These are phyloP conservation scores for Trichoderma sp. DNA, from an alignment of 2,329 filamentous ascomycete genomes.

Conservation along the genomic window DNA sequence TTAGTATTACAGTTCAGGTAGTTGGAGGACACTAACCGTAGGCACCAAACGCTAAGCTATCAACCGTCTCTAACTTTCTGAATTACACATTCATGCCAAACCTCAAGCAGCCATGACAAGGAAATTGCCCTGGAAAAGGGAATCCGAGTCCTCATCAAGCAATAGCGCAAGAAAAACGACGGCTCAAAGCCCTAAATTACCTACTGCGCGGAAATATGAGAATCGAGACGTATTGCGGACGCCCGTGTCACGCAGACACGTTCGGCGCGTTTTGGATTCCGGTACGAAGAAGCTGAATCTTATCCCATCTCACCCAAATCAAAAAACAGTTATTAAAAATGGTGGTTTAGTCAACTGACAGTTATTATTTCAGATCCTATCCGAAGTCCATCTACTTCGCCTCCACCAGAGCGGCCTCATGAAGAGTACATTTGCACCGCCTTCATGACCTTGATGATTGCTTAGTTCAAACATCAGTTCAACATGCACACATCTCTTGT, in stretches of 20 bases:
- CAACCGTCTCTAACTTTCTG: not conserved
- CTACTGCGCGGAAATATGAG: not conserved
- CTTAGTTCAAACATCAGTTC: not conserved
- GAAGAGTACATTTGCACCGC: conserved; percentile 48
- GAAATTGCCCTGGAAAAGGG: conserved; percentile 17
- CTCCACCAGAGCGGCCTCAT: conserved; percentile 49
- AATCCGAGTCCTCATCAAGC: not conserved
- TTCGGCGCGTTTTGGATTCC: conserved; percentile 26
- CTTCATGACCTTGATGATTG: not conserved
- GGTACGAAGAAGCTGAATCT: conserved; percentile 25
- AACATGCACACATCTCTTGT: not conserved
- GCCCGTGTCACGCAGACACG: conserved; percentile 4
- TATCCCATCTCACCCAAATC: not conserved
- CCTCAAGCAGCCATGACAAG: conserved; percentile 10
- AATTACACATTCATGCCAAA: not conserved
- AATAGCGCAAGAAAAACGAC: not conserved
- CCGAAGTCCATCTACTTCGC: conserved; percentile 52
- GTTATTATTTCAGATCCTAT: conserved; percentile 25
- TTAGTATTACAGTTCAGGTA: not conserved
- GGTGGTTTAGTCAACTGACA: not conserved
- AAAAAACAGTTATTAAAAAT: not conserved
- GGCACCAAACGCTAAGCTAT: not conserved
- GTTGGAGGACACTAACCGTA: not conserved
- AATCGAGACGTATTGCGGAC: not conserved
- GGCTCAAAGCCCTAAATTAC: not conserved